Evolutionary conservation across 768 basidiomycete species (phyloP), one percentile per base, ranked within the genome.

Genomic region (Amyloporia xantha): DNA sequence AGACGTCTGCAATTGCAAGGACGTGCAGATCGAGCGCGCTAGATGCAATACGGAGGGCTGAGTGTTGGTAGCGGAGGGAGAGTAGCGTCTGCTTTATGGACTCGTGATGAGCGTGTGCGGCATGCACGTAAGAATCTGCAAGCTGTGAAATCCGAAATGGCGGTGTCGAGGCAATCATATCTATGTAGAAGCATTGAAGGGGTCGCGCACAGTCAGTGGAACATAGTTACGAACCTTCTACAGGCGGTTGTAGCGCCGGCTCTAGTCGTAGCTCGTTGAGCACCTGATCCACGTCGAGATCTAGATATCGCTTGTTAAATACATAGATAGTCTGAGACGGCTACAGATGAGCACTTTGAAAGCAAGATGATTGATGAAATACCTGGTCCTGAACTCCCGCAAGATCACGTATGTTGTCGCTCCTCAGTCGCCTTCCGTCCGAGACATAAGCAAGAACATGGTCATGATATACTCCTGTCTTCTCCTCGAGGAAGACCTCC

Each of bases 221-320:
- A 5, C 10, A 4, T 4, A 44, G n/a, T 17, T 17, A 57, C 71
- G 47, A 49, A 85, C 88, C 84, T 67, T 88, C 84, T 52, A 86
- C 76, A 15, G 77, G 73, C n/a, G 82, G 80, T 54, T 88, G 84
- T 20, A 86, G 58, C 15, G 74, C 72, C 2, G 86, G 71, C 38
- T 81, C 75, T 15, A 81, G 69, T 13, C 67, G 73, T n/a, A 91
- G 74, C 36, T 78, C 74, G n/a, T 65, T 71, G 13, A 90, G 63
- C 21, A 87, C 81, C 37, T 84, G 76, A 1, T 82, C 77, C 24
- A 85, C 48, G 43, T 84, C 80, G 38, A 79, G 71, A 54, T 88
- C 86, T 30, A 92, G 74, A 58, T 85, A 86, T 58, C 77, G 71
- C 59, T 88, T 89, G 67, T 91, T 91, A 68, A 87, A 92, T 4